Conservation (phyloP, 129 eudicot species). For the Solidago caesia region DNA sequence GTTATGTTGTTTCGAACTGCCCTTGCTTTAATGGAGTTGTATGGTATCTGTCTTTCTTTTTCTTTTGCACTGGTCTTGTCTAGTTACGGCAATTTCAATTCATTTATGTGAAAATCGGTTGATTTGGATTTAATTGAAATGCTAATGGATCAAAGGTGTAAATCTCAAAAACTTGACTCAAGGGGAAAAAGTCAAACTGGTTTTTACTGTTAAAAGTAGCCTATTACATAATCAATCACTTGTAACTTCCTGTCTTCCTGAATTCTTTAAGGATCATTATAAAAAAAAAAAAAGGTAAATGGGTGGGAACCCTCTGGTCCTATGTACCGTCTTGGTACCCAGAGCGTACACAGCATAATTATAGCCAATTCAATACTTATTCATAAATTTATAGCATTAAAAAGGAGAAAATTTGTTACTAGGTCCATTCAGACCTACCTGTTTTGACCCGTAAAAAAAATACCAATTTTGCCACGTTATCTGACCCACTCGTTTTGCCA, state of each 20-base stretch:
- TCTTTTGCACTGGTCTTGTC: slow-evolving; percentile 5
- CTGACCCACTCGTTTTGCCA: neutral
- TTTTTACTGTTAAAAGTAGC: neutral
- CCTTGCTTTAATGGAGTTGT: slow-evolving; percentile 86
- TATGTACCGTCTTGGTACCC: too few species aligned
- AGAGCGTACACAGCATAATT: neutral
- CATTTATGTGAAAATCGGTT: neutral
- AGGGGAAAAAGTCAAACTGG: neutral
- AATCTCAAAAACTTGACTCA: neutral
- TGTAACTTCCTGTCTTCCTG: neutral
- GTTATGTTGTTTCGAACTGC: slow-evolving; percentile 79
- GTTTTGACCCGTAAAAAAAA: neutral
- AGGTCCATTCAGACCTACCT: neutral
- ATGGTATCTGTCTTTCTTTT: slow-evolving; percentile 56
- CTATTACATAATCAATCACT: neutral
- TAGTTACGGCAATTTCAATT: neutral
- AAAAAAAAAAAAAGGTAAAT: neutral
- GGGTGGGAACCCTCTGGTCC: too few species aligned
- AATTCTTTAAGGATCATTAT: neutral
- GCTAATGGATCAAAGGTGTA: neutral
- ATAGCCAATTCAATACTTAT: neutral
- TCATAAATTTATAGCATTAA: neutral
- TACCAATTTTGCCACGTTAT: too few species aligned
- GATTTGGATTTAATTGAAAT: neutral
- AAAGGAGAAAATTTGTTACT: neutral